Base-by-base conservation (phyloP, 352 stramenopile genomes). In the Phytophthora nicotianae region DNA sequence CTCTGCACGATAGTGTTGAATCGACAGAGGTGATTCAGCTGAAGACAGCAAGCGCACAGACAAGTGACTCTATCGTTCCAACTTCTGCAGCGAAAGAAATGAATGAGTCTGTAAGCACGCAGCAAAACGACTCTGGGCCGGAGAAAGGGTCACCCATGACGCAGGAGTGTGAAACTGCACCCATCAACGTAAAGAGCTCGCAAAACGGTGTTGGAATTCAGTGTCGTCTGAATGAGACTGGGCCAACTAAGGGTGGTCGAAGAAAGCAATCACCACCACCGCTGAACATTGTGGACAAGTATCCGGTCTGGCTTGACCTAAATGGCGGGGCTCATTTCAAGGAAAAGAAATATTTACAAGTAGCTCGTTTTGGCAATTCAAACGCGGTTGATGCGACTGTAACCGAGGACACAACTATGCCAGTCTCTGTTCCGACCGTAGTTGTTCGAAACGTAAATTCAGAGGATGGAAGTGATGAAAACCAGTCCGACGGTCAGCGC, bases 261-360 rank as follows among this genome's bases (percentile, higher is more conserved):
- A 58, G 42, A 57, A 57, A 35, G 23, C 46, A 20, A 11, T 57
- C 35, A 4, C 45, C 54, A 11, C 32, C 19, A 38, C 51, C 38
- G 5, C 40, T 74, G 27, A 64, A 33, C 17, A 68, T 78, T 51
- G 52, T 49, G 3, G 70, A 70, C 45, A 82, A 68, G 14, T 84
- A 63, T 38, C 72, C 75, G 0, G 55, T 79, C 19, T 81, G 65
- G 50, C 43, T 80, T 3, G 70, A 82, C 11, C 41, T 84, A 2
- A 52, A 69, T n/a, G 9, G 41, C 7, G 48, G 33, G 9, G 35
- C 26, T 38, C 38, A 38, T 10, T 56, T 43, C 27, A 66, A 68
- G 14, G 29, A 55, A 10, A 81, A 70, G 37, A 61, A 50, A 13
- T 84, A 69, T 42, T 45, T 82, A 2, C 72, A 78, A 56, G 62